These are phyloP conservation scores for Monosporascus ibericus DNA, from an alignment of 2,329 filamentous ascomycete species.

Conservation along the genomic window DNA sequence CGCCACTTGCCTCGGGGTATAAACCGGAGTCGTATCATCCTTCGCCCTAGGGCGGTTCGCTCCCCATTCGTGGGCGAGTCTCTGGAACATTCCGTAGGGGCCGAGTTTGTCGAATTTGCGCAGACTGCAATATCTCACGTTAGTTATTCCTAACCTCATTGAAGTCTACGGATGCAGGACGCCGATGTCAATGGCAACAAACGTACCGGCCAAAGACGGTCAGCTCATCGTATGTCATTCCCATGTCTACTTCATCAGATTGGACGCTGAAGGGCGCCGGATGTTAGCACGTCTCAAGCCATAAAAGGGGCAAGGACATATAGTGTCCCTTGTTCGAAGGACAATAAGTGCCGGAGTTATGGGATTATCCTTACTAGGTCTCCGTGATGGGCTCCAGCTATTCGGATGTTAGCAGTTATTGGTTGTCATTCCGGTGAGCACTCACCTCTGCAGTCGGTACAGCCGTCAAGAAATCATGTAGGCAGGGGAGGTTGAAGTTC, in stretches of 20 bases:
- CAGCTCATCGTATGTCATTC: constrained; percentile 46
- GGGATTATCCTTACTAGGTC: constrained; percentile 37
- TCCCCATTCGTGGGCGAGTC: constrained; percentile 40
- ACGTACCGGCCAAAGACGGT: constrained; percentile 25
- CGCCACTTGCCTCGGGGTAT: constrained; percentile 35
- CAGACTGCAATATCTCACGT: constrained; percentile 13
- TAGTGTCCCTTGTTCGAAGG: not conserved
- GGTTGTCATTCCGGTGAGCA: not conserved
- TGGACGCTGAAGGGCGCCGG: constrained; percentile 25
- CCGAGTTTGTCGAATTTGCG: constrained; percentile 42
- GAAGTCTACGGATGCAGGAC: constrained; percentile 21
- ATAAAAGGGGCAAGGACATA: not conserved
- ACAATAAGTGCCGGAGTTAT: too few species aligned
- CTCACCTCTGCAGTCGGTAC: constrained; percentile 50
- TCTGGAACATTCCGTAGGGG: constrained; percentile 40
- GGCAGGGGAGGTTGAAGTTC: constrained; percentile 57
- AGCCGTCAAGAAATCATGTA: constrained; percentile 60
- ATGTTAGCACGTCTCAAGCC: not conserved
- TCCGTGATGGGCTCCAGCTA: constrained; percentile 57
- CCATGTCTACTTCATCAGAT: constrained; percentile 44
- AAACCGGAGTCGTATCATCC: constrained; percentile 23
- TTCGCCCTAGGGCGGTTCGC: constrained; percentile 20
- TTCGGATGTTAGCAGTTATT: not conserved
- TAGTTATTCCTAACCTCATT: not conserved
- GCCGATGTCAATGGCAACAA: not conserved